Evolutionary conservation across 495 filamentous ascomycete species (phyloP), one percentile per base, ranked within the genome.

Genomic region (Xylaria grammica): DNA sequence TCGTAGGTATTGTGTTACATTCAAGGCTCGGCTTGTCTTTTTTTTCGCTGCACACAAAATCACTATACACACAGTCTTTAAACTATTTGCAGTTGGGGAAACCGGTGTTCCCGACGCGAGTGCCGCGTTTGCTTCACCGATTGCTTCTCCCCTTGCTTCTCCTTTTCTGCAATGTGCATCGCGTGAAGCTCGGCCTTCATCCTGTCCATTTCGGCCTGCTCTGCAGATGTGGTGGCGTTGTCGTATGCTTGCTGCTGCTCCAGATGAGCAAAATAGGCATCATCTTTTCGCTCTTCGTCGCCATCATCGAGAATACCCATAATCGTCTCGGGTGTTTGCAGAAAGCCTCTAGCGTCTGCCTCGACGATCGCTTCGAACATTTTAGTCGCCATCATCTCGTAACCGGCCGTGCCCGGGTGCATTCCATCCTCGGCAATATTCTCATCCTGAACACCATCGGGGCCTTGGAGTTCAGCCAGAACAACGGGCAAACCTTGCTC

Each of bases 361-460:
- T 74, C 72, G 2, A 74, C 29, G 20, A 74, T 74, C 34, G 72
- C 72, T 19, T 74, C 50, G 42, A 69, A 72, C 69, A 74, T 68
- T 52, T 74, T 74, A 19, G 72, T 73, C 9, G 73, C 73, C 73
- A 77, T 77, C 71, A 72, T 75, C 30, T 75, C 70, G 52, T 77
- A 77, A 1, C 74, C 74, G 26, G 64, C 36, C 22, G 73, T 73
- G 48, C 69, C 67, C 9, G 74, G 74, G 38, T 77, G 74, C 70
- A 74, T 75, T n/a, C 74, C 74, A 48, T 77, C 74, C 29, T 67
- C 67, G 50, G 70, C 71, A 36, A 77, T 54, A 29, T 69, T 67
- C 17, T 67, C 67, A 24, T 73, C 69, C 58, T 68, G 68, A 30
- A 73, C 64, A 50, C 74, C 74, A 24, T 76, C 69, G 10, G 68